phyloP scores from a whole-genome alignment of 2,329 filamentous ascomycete genomes.

The Aspergillus puulaauensis region DNA sequence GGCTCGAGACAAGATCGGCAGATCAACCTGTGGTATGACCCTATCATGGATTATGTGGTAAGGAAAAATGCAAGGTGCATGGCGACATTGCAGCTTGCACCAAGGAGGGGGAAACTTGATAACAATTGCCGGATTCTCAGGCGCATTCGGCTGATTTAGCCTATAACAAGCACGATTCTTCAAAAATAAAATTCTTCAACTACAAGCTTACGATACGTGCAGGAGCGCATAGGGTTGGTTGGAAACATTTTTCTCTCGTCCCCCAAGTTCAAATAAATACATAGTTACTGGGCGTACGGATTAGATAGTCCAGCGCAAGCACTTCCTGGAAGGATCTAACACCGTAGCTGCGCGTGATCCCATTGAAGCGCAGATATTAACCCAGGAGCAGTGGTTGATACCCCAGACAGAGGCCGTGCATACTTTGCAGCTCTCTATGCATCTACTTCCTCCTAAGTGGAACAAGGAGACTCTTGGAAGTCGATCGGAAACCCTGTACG shows the following conservation, averaged over 20 bases:
- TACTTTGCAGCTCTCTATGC: neutral
- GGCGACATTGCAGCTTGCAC: constrained; percentile 1
- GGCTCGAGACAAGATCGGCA: constrained; percentile 16
- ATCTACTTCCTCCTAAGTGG: neutral
- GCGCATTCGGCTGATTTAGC: neutral
- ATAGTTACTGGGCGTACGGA: neutral
- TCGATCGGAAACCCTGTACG: neutral
- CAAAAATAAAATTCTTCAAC: constrained; percentile 4
- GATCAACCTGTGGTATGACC: constrained; percentile 15
- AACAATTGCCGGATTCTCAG: neutral
- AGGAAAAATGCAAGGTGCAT: constrained; percentile 8
- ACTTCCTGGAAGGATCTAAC: neutral
- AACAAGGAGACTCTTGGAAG: neutral
- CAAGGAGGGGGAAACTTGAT: constrained; percentile 9
- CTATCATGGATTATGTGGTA: constrained; percentile 1
- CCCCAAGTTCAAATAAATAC: neutral
- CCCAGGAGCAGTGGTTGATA: neutral
- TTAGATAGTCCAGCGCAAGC: neutral
- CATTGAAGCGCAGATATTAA: neutral
- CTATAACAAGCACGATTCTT: constrained; percentile 1
- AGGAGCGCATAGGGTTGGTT: neutral
- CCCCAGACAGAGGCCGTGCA: neutral
- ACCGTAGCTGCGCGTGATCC: neutral
- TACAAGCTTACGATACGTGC: constrained; percentile 4
- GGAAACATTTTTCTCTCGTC: neutral